Evolutionary conservation across 192 early-diverging fungal species (phyloP), one percentile per base, ranked within the genome.

Genomic region (Backusella liffmaniae): DNA sequence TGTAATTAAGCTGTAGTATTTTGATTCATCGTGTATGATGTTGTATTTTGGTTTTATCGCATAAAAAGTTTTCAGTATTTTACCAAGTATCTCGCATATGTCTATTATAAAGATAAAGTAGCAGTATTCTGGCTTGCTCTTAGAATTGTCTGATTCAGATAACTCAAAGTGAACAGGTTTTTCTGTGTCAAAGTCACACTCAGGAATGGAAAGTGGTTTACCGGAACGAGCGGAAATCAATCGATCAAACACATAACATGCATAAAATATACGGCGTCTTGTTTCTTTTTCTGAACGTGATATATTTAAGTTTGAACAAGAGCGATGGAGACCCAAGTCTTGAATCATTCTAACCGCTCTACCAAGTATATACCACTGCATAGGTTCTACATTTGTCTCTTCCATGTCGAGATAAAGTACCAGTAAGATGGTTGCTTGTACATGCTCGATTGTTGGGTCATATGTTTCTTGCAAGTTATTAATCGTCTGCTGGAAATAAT

Each of bases 321-420:
- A 87, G 34, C 88, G 86, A 76, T 89, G 88, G 56, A 89, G 76
- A 1, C 88, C 88, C 34, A 89, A 46, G 66, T 89, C 88, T 73
- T 89, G 88, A 12, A 86, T 83, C 88, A 89, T 89, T 36, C 84
- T 76, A 9, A 79, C 82, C 0, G 86, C 84, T 70, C 77, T 85
- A 15, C 88, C 88, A 5, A 56, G 68, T 67, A 67, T 67, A 46
- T 73, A 76, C 79, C 79, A 80, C 36, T 80, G 79, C 12, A 73
- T 23, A 44, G 70, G 67, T 5, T 80, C 79, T 5, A 68, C 75
- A 65, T 80, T 75, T 30, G 41, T 42, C 10, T 69, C 66, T 3
- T 80, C 79, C 46, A 80, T 36, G 59, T 80, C 79, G 3, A 80
- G 59, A 44, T 77, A 80, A 12, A 80, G 42, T 12, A 66, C 72